A percentile compares a stretch with the other conserved stretches of the same genome.
phyloP scores from a whole-genome alignment of 1,139 yeast species.

The Taphrina confusa region DNA sequence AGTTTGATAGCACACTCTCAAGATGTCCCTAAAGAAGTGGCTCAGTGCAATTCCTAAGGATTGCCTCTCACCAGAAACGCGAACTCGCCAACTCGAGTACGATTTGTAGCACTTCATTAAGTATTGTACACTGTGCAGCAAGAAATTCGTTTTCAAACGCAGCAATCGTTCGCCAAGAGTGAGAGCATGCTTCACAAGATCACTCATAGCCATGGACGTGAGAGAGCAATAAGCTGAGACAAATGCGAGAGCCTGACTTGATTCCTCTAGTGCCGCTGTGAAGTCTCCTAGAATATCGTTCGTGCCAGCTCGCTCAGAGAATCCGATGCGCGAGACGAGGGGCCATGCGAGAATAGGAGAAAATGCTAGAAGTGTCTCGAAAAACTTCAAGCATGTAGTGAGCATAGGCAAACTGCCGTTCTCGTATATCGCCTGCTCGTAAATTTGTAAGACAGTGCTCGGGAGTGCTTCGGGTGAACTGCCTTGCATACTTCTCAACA shows the following conservation, averaged over 20 bases:
- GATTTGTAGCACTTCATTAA: background rate
- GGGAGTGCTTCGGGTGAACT: constrained; percentile 7
- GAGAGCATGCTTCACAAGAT: background rate
- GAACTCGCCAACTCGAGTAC: constrained; percentile 3
- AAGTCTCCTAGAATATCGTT: constrained; percentile 53
- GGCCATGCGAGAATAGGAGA: constrained; percentile 62
- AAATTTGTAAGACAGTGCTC: constrained; percentile 15
- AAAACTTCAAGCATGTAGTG: constrained; percentile 1
- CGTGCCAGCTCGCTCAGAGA: constrained; percentile 53
- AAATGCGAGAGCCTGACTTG: constrained; percentile 57
- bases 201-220: background rate
- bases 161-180: background rate
- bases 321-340: constrained; percentile 55
- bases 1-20: background rate
- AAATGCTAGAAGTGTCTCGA: constrained; percentile 41
- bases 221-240: constrained; percentile 6
- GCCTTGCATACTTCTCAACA: background rate
- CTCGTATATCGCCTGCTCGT: constrained; percentile 10
- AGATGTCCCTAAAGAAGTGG: background rate
- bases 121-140: background rate
- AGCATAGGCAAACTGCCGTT: constrained; percentile 2
- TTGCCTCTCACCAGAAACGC: background rate
- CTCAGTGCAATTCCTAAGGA: background rate
- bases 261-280: constrained; percentile 61
- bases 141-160: background rate